Evolutionary conservation across 2,329 filamentous ascomycete genomes (phyloP), one percentile per base, ranked within the genome.

Genomic region (Aspergillus fijiensis): DNA sequence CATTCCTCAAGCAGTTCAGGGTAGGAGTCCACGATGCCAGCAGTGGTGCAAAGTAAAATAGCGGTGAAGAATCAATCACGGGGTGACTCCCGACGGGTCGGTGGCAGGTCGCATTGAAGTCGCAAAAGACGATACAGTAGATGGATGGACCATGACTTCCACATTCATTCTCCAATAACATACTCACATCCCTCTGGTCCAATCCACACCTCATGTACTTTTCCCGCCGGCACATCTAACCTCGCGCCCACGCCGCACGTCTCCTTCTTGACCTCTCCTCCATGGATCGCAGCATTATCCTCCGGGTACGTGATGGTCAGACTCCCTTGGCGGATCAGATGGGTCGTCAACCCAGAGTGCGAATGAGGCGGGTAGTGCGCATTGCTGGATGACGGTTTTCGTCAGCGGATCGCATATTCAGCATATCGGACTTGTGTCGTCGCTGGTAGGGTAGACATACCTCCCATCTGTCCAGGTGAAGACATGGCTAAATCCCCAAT

Each of bases 401-500:
- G 25, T 16, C n/a, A 33, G 27, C 27, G 27, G 27, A 9, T 33
- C 16, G 14, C 12, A 14, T 21, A 47, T 29, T 29, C 7, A 29
- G 23, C 27, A 29, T 29, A 10, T 29, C 27, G 27, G 7, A 10
- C 27, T 29, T 9, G 7, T 29, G 27, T 29, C 27, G 27, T 29
- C 27, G 27, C 12, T 35, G 33, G 35, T 14, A 14, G 23, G 39
- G 39, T 45, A n/a, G 14, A 47, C 77, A 64, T 77, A 85, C 84
- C 83, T 81, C 52, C 80, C 74, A 70, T 87, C 85, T 1, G 80
- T 81, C 85, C 85, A 87, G 4, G 85, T 87, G 66, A 87, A 87
- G 65, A 87, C 82, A 65, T 83, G 80, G 10, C 65, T 63, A 70
- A 87, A 88, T 1, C 85, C 85, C 85, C 84, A 87, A 9, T 79